Evolutionary conservation across 805 yeast genomes (phyloP), one percentile per base, ranked within the genome.

Genomic region (Saccharomyces mikatae): DNA sequence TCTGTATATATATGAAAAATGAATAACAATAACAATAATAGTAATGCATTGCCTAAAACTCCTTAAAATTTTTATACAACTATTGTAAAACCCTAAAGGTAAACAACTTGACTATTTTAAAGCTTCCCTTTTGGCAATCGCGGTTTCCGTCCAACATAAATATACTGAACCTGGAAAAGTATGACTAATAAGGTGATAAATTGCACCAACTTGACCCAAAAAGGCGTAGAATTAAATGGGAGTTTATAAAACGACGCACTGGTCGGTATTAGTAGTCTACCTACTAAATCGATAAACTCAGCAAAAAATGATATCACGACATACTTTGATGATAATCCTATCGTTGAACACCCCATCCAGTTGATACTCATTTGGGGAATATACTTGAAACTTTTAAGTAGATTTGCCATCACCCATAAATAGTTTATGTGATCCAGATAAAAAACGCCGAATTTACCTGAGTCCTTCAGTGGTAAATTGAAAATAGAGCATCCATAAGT

Each of bases 351-450:
- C 13, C 70, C 72, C 64, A 72, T 60, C 73, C 74, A 74, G 57
- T 75, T 76, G 52, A 76, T 56, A 9, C 69, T 60, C 2, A 75
- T 49, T 50, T 78, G 82, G 0, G 83, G 82, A 3, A 71, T 28
- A 46, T 70, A 63, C 51, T 68, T 68, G 26, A 71, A 46, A 1
- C 66, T 36, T 1, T 58, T 58, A 0, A 68, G 29, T 9, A 65
- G 6, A 36, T 68, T 67, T 10, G 70, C 67, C 0, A 67, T 46
- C 0, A 74, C 54, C 81, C 80, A 77, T 2, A 75, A 10, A 47
- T 57, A 71, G 52, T 77, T 78, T 3, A 76, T 56, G 31, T 74
- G 64, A 56, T 80, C 83, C 22, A 79, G 56, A 28, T 63, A 60
- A 51, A 66, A 70, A 1, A 76, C 48, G 0, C 74, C 74, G 54